Conservation (phyloP, 768 basidiomycete genomes). For the Rhodotorula graminis region DNA sequence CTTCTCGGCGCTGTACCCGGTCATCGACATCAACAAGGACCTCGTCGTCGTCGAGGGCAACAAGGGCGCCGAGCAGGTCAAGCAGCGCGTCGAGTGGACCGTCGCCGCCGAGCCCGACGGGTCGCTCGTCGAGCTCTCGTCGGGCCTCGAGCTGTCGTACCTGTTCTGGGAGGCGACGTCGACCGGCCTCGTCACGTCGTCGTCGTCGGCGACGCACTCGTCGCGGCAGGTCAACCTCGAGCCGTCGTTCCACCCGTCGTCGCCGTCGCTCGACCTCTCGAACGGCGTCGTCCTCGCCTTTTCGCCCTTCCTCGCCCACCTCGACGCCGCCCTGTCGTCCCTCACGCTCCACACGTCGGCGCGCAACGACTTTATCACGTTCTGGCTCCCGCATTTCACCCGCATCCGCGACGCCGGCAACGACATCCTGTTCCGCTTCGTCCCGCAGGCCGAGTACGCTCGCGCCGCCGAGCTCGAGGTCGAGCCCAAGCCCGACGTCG, state of each 20-base stretch:
- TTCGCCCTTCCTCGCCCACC: constrained; percentile 46
- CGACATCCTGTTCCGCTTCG: constrained; percentile 52
- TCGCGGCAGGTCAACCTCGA: too few relatives aligned
- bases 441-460: constrained; percentile 52
- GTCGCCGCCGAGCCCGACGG: constrained; percentile 46
- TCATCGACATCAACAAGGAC: not conserved
- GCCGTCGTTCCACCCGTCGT: constrained; percentile 20
- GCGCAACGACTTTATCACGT: constrained; percentile 54
- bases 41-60: too few relatives aligned
- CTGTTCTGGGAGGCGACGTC: constrained; percentile 49
- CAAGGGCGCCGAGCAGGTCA: not conserved
- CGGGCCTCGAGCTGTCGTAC: constrained; percentile 46
- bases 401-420: constrained; percentile 44
- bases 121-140: constrained; percentile 44
- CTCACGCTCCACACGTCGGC: constrained; percentile 52
- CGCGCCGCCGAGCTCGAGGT: constrained; percentile 49
- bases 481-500: constrained; percentile 51
- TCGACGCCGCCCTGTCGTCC: constrained; percentile 46
- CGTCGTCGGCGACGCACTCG: too few relatives aligned
- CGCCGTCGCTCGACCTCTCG: constrained; percentile 2
- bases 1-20: constrained; percentile 17
- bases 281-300: constrained; percentile 47
- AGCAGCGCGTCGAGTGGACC: constrained; percentile 44
- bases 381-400: constrained; percentile 52
- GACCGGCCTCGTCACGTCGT: not conserved